Base-by-base conservation (phyloP, 2,329 filamentous ascomycete genomes). In the Neonectria hederae region DNA sequence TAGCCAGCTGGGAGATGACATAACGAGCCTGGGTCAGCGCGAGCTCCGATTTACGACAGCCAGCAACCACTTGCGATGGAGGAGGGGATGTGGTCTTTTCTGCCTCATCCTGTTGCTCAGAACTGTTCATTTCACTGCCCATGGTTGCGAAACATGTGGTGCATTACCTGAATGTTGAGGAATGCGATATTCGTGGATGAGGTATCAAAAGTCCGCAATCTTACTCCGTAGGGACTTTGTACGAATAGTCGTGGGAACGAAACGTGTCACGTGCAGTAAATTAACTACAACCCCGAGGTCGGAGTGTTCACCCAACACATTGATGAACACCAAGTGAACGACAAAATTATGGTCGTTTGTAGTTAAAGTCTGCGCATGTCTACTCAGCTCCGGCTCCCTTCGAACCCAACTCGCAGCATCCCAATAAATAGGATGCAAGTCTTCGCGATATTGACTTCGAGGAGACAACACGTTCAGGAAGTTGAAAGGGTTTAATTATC, bases 41-140 rank as follows among this genome's bases (percentile, higher is more conserved):
- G 46, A 49, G 46, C 46, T 49, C 46, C 26, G 46, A 49, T 21
- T 49, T 49, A 3, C 46, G 46, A n/a, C 46, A 49, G 26, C 46
- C 46, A 21, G 11, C 46, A 21, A 49, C 26, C 3, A 49, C 26
- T 13, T 49, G 13, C 9, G 24, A 32, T 19, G 24, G 4, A 30
- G 17, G 17, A 49, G 8, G 46, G 13, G 45, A 19, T 5, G 3
- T 1, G 2, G n/a, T 9, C 14, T 48, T 19, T 11, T 30, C 24
- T 26, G 3, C 26, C 45, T 13, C 26, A 7, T 21, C 17, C 26
- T 49, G 46, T 10, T 9, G 46, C 24, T 13, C 8, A 7, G 46
- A 21, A 2, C 5, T 13, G n/a, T 13, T 19, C 26, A 21, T 10
- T 6, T 49, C 46, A 19, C 3, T 8, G 8, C 5, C 10, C 46